Evolutionary conservation across 2,329 filamentous ascomycete species (phyloP), one percentile per base, ranked within the genome.

Genomic region (Coniochaeta pulveracea): DNA sequence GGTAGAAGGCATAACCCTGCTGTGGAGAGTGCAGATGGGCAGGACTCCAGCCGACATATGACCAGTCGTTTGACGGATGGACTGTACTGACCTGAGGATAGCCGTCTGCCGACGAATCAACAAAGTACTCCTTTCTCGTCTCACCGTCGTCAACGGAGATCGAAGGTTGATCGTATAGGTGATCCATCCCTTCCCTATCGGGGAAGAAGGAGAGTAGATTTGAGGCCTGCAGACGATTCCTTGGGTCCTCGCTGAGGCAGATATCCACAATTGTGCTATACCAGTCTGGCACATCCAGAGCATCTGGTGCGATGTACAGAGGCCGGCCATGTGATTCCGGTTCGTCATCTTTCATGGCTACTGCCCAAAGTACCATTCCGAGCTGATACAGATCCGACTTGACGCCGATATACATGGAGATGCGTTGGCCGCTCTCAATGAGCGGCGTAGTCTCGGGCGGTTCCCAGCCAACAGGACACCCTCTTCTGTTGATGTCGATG

Each of bases 401-500:
- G 51, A 95, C 86, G 10, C 91, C 89, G 51, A 98, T 96, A 50
- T 93, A 95, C 80, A 96, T 94, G 28, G 84, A 82, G 34, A 98
- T 88, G 19, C 85, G 74, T 55, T 95, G 88, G 37, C 83, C 84
- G 54, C 79, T 88, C 43, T 89, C 79, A 39, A 96, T 85, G 35
- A 96, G 74, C 5, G 74, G 72, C 11, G 79, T 80, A 36, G 93
- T 81, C 57, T 98, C 91, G 4, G 91, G 91, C 3, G 91, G 88
- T 45, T 98, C 91, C 91, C 91, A 98, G 16, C 89, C 89, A 4
- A 96, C 84, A 0, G 91, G 91, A 48, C 91, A 98, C n/a, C 91
- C 91, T 46, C 91, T 72, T 35, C 91, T 73, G 59, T 98, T 98
- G 61, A 98, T 95, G 56, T 98, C 91, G 50, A 98, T 98, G 44